Base-by-base conservation (phyloP, 345 rosid species). In the Triadica sebifera region DNA sequence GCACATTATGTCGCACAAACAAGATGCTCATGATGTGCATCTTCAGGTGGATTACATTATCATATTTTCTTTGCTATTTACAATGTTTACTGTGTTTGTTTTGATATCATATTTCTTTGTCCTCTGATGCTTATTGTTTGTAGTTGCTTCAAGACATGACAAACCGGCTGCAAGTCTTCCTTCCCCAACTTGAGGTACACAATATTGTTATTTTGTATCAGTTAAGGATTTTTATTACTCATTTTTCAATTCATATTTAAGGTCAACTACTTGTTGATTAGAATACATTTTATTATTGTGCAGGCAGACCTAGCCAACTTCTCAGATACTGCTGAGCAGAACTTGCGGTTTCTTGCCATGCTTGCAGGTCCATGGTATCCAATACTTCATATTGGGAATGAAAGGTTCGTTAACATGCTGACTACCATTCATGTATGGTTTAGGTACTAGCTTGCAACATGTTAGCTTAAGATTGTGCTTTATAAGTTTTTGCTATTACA, bases 81-180 rank as follows among this genome's bases (percentile, higher is more conserved):
- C 45, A 55, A 56, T 45, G 34, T 22, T 64, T 78, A 45, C 12
- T 38, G 65, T 63, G 47, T 61, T 34, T 60, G 43, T 74, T 67
- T 60, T 73, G 52, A 75, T 53, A 47, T 76, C n/a, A 56, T 74
- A 64, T 65, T 53, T 81, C 53, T 75, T 78, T 79, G 77, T 70
- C 67, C 78, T 81, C 87, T 87, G 87, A 85, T 82, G 37, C 75
- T 64, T 53, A 53, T 83, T 77, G 64, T 83, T 78, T 86, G 77
- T 82, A 89, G 97, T 86, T 91, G 80, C 91, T 91, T 81, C 90
- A 89, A 91, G 92, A 89, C 83, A 85, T 91, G 86, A 83, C 93
- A 69, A 81, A 81, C 70, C 86, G 89, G 57, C 81, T 91, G 86
- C 84, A 67, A 77, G 77, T 80, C 53, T 91, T 91, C 85, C 89